phyloP scores from a whole-genome alignment of 345 rosid species.

The Citrus cavaleriei region DNA sequence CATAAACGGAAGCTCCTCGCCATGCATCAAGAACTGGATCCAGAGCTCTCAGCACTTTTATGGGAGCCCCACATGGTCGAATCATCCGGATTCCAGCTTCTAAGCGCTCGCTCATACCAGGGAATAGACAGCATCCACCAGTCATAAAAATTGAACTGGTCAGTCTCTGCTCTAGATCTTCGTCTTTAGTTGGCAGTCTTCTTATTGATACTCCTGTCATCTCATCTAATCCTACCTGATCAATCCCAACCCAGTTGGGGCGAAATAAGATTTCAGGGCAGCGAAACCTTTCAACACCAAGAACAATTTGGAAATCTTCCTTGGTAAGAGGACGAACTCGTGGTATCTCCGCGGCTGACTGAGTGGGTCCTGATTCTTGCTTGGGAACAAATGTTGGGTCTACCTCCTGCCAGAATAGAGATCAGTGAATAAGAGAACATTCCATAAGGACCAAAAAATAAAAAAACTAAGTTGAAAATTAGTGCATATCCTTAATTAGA shows the following conservation, averaged over 20 bases:
- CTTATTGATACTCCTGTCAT: conserved; percentile 75
- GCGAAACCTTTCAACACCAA: conserved; percentile 82
- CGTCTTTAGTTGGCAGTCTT: conserved; percentile 46
- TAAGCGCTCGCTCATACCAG: conserved; percentile 65
- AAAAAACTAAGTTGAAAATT: no score
- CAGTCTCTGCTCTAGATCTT: conserved; percentile 52
- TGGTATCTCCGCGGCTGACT: conserved; percentile 57
- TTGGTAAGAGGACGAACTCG: conserved; percentile 61
- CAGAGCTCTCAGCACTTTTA: conserved; percentile 57
- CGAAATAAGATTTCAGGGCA: conserved; percentile 81
- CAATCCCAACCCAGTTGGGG: conserved; percentile 84
- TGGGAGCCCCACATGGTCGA: conserved; percentile 73
- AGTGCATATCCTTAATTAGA: no score
- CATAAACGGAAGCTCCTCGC: conserved; percentile 89
- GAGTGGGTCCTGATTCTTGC: conserved; percentile 46
- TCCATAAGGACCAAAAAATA: background rate
- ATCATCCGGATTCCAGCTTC: conserved; percentile 81
- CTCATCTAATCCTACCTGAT: conserved; percentile 84
- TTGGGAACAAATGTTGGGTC: conserved; percentile 78
- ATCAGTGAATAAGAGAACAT: background rate
- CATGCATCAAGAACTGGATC: conserved; percentile 92
- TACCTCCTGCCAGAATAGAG: conserved; percentile 45
- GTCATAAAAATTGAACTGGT: conserved; percentile 74
- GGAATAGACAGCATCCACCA: conserved; percentile 72
- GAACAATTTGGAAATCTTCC: conserved; percentile 77